phyloP scores from a whole-genome alignment of 2,329 filamentous ascomycete genomes.

The Clonostachys rosea region DNA sequence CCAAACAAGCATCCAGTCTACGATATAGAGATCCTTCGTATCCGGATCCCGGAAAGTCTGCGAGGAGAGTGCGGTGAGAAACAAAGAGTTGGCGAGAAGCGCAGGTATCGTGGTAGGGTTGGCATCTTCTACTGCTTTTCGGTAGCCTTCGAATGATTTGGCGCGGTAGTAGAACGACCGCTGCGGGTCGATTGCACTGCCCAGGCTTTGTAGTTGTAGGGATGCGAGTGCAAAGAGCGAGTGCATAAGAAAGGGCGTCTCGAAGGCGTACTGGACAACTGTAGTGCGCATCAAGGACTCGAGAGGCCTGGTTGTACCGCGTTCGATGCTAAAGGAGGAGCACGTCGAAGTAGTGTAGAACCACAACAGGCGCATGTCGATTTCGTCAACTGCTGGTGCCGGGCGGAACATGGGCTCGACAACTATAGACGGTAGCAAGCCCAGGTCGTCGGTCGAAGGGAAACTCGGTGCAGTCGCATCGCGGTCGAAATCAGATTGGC shows the following conservation, averaged over 20 bases:
- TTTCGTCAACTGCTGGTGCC: slow-evolving; percentile 22
- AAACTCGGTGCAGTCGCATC: not conserved
- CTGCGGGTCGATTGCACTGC: slow-evolving; percentile 27
- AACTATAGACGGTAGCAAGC: slow-evolving; percentile 4
- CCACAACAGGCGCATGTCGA: slow-evolving; percentile 51
- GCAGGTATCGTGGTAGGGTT: slow-evolving; percentile 40
- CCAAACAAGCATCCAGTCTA: slow-evolving; percentile 55
- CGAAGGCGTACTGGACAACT: slow-evolving; percentile 44
- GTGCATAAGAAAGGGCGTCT: slow-evolving; percentile 50
- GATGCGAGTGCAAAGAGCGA: slow-evolving; percentile 46
- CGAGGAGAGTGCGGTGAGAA: slow-evolving; percentile 45
- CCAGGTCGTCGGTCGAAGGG: not conserved
- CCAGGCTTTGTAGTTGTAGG: slow-evolving; percentile 39
- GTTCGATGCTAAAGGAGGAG: slow-evolving; percentile 36
- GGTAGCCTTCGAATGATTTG: slow-evolving; percentile 45
- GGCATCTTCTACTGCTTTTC: slow-evolving; percentile 41
- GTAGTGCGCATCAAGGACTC: slow-evolving; percentile 38
- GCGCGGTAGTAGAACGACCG: slow-evolving; percentile 38
- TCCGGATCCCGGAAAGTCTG: slow-evolving; percentile 44
- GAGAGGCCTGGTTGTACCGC: slow-evolving; percentile 22
- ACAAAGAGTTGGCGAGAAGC: slow-evolving; percentile 44
- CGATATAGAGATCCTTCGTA: slow-evolving; percentile 38
- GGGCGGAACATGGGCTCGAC: slow-evolving; percentile 20
- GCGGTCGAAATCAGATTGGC: not conserved
- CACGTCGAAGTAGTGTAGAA: slow-evolving; percentile 45